Base-by-base conservation (phyloP, 768 basidiomycete genomes). In the Mycena alexandri region DNA sequence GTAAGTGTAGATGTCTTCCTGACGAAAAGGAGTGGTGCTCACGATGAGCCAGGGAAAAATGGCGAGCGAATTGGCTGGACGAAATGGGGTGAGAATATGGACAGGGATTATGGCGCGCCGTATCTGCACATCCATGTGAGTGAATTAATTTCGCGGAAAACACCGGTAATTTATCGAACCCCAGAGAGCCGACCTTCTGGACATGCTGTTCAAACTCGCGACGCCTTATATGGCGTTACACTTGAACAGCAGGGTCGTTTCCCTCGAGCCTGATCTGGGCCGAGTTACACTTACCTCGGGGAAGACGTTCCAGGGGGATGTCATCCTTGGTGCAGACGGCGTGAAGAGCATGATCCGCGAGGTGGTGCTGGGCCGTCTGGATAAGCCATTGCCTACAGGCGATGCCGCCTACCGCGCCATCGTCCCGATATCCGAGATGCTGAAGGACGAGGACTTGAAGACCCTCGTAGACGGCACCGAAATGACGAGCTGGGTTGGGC, bases 401-500 rank as follows among this genome's bases (percentile, higher is more conserved):
- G 89, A 91, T 69, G 86, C 87, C 0, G 90, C 87, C 0, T 91
- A 89, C 71, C 83, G 90, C 59, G 87, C 87, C 10, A 79, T 84
- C 34, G 79, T 91, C 42, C 79, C 85, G 3, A 80, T 86, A 0
- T 68, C 79, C 73, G 46, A 79, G 2, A 77, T 90, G 74, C 58
- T 85, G 12, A 74, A 75, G 13, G 87, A 91, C 68, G 86, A 86
- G 0, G 86, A 87, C 10, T 79, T 91, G 24, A 80, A 76, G 63
- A 62, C 76, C 3, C 77, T 91, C 22, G 81, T 90, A 0, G 87
- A 90, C 12, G 75, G 71, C 1, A 81, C 86, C 0, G 84, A 87
- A 60, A 84, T 87, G 81, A 86, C 84, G 0, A 81, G 80, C 0
- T 91, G 90, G 90, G 84, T 90, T 79, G 89, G 85, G 3, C 86